These are phyloP conservation scores for Malania oleifera DNA, from an alignment of 164 flowering plant species.

Conservation along the genomic window DNA sequence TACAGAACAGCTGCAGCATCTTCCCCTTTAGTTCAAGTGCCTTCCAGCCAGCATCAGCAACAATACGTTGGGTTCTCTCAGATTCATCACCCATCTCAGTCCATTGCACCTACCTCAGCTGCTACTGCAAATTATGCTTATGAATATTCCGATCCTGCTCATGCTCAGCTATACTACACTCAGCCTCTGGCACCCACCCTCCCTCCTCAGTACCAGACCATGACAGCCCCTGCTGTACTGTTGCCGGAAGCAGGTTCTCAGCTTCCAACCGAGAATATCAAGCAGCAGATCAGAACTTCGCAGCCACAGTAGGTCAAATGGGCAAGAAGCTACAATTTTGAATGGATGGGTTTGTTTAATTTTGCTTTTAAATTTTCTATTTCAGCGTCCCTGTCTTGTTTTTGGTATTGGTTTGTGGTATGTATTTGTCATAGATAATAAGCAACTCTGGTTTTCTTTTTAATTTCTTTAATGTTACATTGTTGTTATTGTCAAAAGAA, in stretches of 20 bases:
- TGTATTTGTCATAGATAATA: conserved; percentile 46
- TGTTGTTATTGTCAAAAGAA: conserved; percentile 23
- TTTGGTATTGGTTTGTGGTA: conserved; percentile 35
- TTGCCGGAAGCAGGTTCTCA: conserved; percentile 42
- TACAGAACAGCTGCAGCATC: conserved; percentile 50
- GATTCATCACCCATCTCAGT: conserved; percentile 63
- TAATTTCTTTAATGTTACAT: conserved; percentile 19
- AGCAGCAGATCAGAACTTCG: conserved; percentile 56
- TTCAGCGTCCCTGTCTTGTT: conserved; percentile 18
- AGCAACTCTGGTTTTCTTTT: conserved; percentile 29
- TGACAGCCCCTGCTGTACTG: conserved; percentile 37
- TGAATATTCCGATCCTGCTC: conserved; percentile 57
- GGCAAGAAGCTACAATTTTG: conserved; percentile 51
- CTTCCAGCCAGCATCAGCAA: conserved; percentile 53
- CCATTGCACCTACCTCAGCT: conserved; percentile 40
- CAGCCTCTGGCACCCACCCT: conserved; percentile 46
- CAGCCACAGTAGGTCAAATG: conserved; percentile 35
- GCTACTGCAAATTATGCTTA: conserved; percentile 47
- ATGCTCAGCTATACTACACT: conserved; percentile 61
- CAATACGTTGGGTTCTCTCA: conserved; percentile 61
- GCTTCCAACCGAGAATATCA: conserved; percentile 39
- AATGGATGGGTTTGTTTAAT: conserved; percentile 21
- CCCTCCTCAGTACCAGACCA: conserved; percentile 72
- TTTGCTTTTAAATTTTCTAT: conserved; percentile 16
- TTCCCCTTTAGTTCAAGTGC: conserved; percentile 50